Evolutionary conservation across 1,284 basidiomycete genomes (phyloP).

Genomic region (Pulveroboletus ridleyi): DNA sequence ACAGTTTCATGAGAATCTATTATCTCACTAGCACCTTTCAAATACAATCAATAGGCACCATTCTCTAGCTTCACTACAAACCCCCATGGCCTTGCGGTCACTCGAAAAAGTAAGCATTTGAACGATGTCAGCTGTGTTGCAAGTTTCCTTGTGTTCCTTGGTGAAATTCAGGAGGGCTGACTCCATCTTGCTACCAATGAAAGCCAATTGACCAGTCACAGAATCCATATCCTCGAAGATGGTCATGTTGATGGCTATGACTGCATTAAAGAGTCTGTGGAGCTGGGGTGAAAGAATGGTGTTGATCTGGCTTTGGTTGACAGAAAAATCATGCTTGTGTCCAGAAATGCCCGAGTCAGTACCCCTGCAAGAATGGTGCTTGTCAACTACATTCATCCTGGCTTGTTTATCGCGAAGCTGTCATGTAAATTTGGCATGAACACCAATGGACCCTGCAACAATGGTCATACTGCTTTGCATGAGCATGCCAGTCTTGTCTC

Average conservation of each 20-base stretch:
- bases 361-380: conserved; percentile 43
- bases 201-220: conserved; percentile 68
- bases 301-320: conserved; percentile 82
- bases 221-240: conserved; percentile 89
- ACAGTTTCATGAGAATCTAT: conserved; percentile 88
- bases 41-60: conserved; percentile 75
- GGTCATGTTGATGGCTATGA: conserved; percentile 94
- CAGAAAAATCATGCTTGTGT: conserved; percentile 78
- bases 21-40: conserved; percentile 97
- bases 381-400: conserved; percentile 78
- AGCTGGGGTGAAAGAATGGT: conserved; percentile 68
- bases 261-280: conserved; percentile 79
- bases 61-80: conserved; percentile 75
- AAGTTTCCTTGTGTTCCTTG: conserved; percentile 79
- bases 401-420: conserved; percentile 77
- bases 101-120: conserved; percentile 97
- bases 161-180: conserved; percentile 92
- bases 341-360: conserved; percentile 44
- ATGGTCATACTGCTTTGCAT: conserved; percentile 97
- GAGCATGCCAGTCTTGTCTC: conserved; percentile 94
- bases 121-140: conserved; percentile 74
- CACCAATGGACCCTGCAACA: conserved; percentile 94
- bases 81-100: conserved; percentile 96
- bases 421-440: conserved; percentile 93
- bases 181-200: conserved; percentile 97